Evolutionary conservation across 768 basidiomycete genomes (phyloP), one percentile per base, ranked within the genome.

Genomic region (Steccherinum ochraceum): DNA sequence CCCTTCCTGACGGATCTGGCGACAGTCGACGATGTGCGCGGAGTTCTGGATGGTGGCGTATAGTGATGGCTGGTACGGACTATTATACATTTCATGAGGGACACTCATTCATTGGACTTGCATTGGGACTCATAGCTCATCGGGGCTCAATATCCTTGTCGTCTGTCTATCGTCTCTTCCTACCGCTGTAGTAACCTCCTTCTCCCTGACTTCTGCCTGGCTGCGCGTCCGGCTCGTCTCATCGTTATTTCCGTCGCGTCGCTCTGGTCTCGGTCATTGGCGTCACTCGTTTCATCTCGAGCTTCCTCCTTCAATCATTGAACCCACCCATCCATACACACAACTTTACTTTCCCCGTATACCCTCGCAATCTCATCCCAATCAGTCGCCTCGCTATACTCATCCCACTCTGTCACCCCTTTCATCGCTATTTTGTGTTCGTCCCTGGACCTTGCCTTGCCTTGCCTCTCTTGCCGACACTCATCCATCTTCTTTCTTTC

Each of bases 1-100:
- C 92, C 93, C 24, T 98, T 99, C 79, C 78, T 99, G 55, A 72
- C 89, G 27, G 96, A 99, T 69, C 77, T 99, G 27, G 79, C 73
- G 26, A 73, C 77, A 21, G 92, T 93, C 26, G 85, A 85, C 51
- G 96, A 99, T 67, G 89, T 98, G 44, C 78, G 96, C 52, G 93
- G 63, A 20, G 61, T 64, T 20, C 60, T 64, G 41, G 60, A 64
- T 42, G 63, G 63, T 27, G 63, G 63, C 24, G 56, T 64, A 57
- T 64, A 57, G 50, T n/a, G 10, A 19, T 11, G 21, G 41, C 18
- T 46, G 23, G 42, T 49, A 25, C 35, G 18, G 42, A 51, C 21
- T 11, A 12, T 18, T 44, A 18, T 44, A 7, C 5, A 23, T 18
- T 18, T 44, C 10, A 18, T 18, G n/a, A 7, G 16, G 25, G 21